Evolutionary conservation across 768 basidiomycete species (phyloP).

Genomic region (Rhodotorula babjevae): DNA sequence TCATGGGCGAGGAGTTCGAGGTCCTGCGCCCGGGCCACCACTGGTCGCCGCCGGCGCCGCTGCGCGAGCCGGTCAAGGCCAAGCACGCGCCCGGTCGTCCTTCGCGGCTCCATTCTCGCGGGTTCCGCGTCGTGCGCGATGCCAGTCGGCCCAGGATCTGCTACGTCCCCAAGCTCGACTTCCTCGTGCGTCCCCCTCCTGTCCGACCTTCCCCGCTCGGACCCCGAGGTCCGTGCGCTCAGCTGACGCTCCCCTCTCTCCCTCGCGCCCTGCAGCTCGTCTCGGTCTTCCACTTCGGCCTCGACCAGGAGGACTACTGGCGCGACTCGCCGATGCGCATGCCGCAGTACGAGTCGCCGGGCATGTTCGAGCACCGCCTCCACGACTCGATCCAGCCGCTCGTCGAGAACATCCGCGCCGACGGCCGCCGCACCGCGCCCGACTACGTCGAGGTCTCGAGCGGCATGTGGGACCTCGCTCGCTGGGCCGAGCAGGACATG

Average conservation of each 20-base stretch:
- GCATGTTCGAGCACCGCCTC: constrained; percentile 41
- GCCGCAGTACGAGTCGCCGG: constrained; percentile 39
- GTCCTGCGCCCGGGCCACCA: constrained; percentile 32
- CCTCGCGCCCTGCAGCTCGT: constrained; percentile 30
- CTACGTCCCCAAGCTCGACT: constrained; percentile 41
- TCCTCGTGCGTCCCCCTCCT: constrained; percentile 28
- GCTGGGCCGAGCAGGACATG: constrained; percentile 41
- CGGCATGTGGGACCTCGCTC: constrained; percentile 41
- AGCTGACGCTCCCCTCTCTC: too few relatives aligned
- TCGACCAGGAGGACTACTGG: constrained; percentile 44
- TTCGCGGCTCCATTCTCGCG: constrained; percentile 14
- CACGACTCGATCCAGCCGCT: constrained; percentile 35
- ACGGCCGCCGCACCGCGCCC: constrained; percentile 39
- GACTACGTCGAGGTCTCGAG: constrained; percentile 42
- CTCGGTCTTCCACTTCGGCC: constrained; percentile 43
- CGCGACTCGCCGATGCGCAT: constrained; percentile 28
- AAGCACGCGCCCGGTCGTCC: constrained; percentile 22
- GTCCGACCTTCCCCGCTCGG: neutral
- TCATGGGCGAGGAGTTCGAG: constrained; percentile 42
- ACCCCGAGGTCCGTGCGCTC: too few relatives aligned
- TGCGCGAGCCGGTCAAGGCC: constrained; percentile 29
- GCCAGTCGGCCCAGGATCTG: constrained; percentile 41
- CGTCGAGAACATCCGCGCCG: constrained; percentile 35
- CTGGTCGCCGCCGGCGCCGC: constrained; percentile 19
- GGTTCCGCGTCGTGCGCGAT: constrained; percentile 39